phyloP scores from a whole-genome alignment of 345 rosid genomes.

The Rhodamnia argentea region DNA sequence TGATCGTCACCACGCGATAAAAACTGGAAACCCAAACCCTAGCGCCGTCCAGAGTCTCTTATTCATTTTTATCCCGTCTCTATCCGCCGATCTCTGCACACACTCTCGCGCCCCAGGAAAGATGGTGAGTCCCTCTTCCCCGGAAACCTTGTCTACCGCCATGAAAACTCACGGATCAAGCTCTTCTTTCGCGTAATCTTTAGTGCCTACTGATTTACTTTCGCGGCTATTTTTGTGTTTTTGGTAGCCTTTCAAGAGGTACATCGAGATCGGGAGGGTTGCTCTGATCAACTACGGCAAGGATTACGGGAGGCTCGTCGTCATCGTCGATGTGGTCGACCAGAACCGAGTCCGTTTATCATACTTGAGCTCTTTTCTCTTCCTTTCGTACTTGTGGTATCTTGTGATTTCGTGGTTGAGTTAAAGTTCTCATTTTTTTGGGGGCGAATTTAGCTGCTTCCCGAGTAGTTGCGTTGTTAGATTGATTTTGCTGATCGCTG shows the following conservation, averaged over 20 bases:
- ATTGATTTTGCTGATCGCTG: too few species aligned
- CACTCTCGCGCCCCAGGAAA: not conserved
- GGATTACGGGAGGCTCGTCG: conserved; percentile 80
- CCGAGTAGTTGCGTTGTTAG: too few species aligned
- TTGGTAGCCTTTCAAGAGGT: conserved; percentile 77
- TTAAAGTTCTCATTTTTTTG: not conserved
- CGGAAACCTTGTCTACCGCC: not conserved
- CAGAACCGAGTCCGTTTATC: conserved; percentile 53
- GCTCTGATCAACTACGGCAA: conserved; percentile 85
- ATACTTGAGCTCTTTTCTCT: not conserved
- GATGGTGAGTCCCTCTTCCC: not conserved
- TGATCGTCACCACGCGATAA: not conserved
- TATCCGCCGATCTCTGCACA: not conserved
- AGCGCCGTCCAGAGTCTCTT: not conserved
- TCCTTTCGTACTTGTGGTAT: not conserved
- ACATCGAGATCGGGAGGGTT: conserved; percentile 91
- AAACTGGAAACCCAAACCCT: not conserved
- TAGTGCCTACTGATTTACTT: not conserved
- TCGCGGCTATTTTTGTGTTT: not conserved
- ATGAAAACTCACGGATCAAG: not conserved
- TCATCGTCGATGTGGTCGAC: conserved; percentile 85
- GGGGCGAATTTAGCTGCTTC: too few species aligned
- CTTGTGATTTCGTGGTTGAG: not conserved
- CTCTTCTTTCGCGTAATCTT: not conserved
- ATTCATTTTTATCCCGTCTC: not conserved